Evolutionary conservation across 2,329 filamentous ascomycete genomes (phyloP), one percentile per base, ranked within the genome.

Genomic region (Aspergillus unguis): DNA sequence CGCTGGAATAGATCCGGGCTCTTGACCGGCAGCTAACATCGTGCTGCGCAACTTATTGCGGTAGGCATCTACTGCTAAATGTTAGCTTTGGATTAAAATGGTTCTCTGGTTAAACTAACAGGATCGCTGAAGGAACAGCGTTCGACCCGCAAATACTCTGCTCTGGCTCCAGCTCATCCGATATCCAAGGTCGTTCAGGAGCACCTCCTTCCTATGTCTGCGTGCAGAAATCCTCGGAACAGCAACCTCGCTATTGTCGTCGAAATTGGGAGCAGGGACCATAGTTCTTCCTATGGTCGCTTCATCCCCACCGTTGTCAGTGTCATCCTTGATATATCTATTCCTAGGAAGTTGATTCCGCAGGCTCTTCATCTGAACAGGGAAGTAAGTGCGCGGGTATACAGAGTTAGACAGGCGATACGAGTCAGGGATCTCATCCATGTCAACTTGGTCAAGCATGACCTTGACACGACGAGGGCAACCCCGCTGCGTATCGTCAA

Each of bases 91-190:
- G 32, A 26, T 28, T 27, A 10, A 10, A 7, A n/a, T 17, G 11
- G 17, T 17, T 43, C 17, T 17, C 17, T 17, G 17, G 17, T 17
- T 17, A 17, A 17, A 87, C 91, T 85, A 77, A 96, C 92, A 77
- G 63, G 92, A 92, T 78, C 90, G 85, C 71, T 96, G 92, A 64
- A 96, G 77, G 71, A 96, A 96, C 44, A 96, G 79, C 37, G 87
- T 90, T 62, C 90, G 82, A 9, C 87, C 88, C 1, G 91, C 86
- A 76, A 97, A 96, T 8, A 92, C 89, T 65, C 92, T 82, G 69
- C 91, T 94, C 75, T 97, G 92, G 50, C 92, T 86, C 92, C 94
- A 99, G 44, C 90, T 92, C 88, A 99, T 95, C 43, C 92, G 85
- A 70, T 95, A 95, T 2, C 91, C 92, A 42, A 97, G 76, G 66